Conservation (phyloP, 306 rosid genomes). For the Vachellia pachyceras region DNA sequence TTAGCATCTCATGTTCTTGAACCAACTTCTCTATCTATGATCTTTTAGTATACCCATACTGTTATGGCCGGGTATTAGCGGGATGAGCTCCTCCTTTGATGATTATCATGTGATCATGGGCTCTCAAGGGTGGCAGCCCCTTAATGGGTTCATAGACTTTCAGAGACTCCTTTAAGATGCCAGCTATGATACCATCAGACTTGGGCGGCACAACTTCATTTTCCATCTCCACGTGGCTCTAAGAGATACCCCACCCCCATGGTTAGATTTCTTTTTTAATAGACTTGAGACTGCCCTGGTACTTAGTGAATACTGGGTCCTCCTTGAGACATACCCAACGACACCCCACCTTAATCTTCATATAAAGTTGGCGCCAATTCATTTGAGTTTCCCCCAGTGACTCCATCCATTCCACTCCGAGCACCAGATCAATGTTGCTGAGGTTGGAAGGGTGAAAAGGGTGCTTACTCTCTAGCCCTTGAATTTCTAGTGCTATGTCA, state of each 20-base stretch:
- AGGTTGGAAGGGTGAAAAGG: not conserved
- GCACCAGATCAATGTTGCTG: not conserved
- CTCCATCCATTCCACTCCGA: not conserved
- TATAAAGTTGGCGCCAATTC: not conserved
- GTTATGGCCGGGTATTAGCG: too few relatives aligned
- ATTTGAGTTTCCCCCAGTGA: not conserved
- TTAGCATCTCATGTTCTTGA: too few relatives aligned
- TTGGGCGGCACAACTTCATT: too few relatives aligned
- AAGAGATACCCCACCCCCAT: not conserved
- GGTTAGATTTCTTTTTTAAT: fast-evolving
- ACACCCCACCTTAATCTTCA: not conserved
- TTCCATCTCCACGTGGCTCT: not conserved
- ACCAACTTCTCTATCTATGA: too few relatives aligned
- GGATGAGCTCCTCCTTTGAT: too few relatives aligned
- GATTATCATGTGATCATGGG: too few relatives aligned
- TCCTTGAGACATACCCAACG: not conserved
- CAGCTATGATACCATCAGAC: too few relatives aligned
- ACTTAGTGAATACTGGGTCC: not conserved
- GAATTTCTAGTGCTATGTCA: not conserved
- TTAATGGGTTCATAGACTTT: too few relatives aligned
- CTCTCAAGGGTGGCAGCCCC: too few relatives aligned
- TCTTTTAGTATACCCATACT: too few relatives aligned
- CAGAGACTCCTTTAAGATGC: too few relatives aligned
- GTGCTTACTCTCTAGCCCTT: not conserved
- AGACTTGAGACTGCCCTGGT: fast-evolving